These are phyloP conservation scores for Arachnomyces sp. DNA, from an alignment of 2,329 filamentous ascomycete genomes.

Conservation along the genomic window DNA sequence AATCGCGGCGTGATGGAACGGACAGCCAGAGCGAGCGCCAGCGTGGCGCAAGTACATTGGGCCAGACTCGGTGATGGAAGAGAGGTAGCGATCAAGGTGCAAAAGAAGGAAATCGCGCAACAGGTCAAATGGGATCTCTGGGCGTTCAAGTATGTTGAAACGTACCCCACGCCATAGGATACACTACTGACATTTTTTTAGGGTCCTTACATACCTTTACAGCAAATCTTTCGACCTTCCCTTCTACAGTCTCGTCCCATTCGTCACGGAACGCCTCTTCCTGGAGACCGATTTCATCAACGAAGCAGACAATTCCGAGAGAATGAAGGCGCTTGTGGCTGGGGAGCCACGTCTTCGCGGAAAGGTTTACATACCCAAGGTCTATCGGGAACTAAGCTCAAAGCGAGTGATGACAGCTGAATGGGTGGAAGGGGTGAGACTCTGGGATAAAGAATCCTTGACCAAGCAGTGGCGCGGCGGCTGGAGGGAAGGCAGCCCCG, in stretches of 20 bases:
- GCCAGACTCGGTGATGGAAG: conserved; percentile 74
- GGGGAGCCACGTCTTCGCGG: conserved; percentile 66
- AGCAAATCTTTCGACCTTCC: conserved; percentile 88
- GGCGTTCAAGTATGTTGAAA: conserved; percentile 66
- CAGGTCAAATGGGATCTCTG: conserved; percentile 93
- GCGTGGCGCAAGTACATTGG: conserved; percentile 96
- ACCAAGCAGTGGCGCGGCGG: conserved; percentile 70
- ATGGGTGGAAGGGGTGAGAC: conserved; percentile 89
- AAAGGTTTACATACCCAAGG: conserved; percentile 78
- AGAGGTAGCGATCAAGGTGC: conserved; percentile 91
- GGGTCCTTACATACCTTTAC: conserved; percentile 72
- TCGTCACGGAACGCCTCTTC: conserved; percentile 82
- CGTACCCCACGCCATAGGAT: not conserved
- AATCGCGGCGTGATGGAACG: conserved; percentile 60
- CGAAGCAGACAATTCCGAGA: conserved; percentile 79
- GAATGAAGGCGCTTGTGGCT: conserved; percentile 69
- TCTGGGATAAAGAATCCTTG: conserved; percentile 86
- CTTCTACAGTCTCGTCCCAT: conserved; percentile 81
- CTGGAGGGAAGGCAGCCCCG: conserved; percentile 66
- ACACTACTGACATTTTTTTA: conserved; percentile 25
- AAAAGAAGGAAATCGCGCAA: conserved; percentile 85
- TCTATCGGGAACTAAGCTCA: conserved; percentile 75
- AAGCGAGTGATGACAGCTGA: conserved; percentile 85
- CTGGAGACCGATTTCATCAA: conserved; percentile 92
- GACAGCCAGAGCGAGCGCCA: conserved; percentile 67